Conservation (phyloP, 2,329 filamentous ascomycete genomes). For the Pyrenochaeta sp. region DNA sequence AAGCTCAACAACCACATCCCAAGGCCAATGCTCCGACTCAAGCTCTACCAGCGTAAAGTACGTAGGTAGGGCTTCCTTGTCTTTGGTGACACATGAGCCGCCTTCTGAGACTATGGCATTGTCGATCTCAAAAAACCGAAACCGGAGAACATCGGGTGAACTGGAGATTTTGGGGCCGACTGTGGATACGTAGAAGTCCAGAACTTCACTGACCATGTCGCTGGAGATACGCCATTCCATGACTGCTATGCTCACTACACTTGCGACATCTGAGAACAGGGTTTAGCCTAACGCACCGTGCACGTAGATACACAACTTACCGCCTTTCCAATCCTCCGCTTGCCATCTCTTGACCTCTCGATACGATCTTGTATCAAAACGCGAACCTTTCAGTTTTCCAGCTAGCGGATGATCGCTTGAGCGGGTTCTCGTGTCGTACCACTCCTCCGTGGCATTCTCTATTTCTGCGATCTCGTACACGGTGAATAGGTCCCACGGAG, state of each 20-base stretch:
- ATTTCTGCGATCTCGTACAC: constrained; percentile 14
- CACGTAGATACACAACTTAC: not conserved
- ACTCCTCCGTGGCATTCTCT: constrained; percentile 3
- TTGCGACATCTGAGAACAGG: constrained; percentile 15
- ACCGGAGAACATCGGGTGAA: constrained; percentile 21
- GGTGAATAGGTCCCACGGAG: constrained; percentile 22
- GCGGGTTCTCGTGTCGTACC: constrained; percentile 1
- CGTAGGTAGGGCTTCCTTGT: constrained; percentile 12
- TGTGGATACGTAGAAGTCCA: constrained; percentile 12
- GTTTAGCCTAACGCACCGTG: not conserved
- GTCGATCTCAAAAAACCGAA: constrained; percentile 23
- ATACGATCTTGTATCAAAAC: constrained; percentile 22
- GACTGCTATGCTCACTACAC: constrained; percentile 17
- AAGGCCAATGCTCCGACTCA: constrained; percentile 26
- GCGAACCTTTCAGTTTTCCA: constrained; percentile 10
- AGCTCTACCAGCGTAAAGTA: constrained; percentile 23
- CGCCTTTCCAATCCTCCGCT: constrained; percentile 18
- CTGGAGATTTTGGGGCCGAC: constrained; percentile 16
- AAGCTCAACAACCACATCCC: constrained; percentile 25
- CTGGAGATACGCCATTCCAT: constrained; percentile 22
- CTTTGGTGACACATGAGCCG: constrained; percentile 3
- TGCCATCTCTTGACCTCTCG: constrained; percentile 21
- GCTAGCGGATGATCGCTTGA: constrained; percentile 8
- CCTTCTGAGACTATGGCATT: constrained; percentile 12
- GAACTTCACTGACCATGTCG: constrained; percentile 17